phyloP scores from a whole-genome alignment of 2,329 filamentous ascomycete genomes.

The Emmonsiellopsis sp. region DNA sequence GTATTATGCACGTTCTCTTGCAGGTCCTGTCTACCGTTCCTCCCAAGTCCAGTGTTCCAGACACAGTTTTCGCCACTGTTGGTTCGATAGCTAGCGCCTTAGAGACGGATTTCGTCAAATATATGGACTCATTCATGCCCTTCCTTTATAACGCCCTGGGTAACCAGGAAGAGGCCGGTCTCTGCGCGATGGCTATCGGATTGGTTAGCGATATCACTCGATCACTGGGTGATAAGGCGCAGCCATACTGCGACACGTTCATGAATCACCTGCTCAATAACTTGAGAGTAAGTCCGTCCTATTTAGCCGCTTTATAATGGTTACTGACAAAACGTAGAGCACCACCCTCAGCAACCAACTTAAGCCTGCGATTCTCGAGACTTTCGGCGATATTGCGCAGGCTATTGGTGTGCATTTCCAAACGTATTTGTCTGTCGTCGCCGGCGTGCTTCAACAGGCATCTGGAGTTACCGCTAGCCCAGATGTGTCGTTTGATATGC shows the following conservation, averaged over 20 bases:
- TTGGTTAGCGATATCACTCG: slow-evolving; percentile 93
- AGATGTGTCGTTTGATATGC: slow-evolving; percentile 87
- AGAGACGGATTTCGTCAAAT: slow-evolving; percentile 88
- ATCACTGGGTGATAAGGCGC: slow-evolving; percentile 78
- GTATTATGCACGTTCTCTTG: slow-evolving; percentile 84
- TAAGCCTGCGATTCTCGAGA: slow-evolving; percentile 95
- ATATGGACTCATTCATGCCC: slow-evolving; percentile 91
- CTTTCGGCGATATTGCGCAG: slow-evolving; percentile 94
- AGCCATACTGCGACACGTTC: slow-evolving; percentile 92
- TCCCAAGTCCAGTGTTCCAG: slow-evolving; percentile 85
- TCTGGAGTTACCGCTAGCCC: slow-evolving; percentile 67
- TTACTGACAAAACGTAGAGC: slow-evolving; percentile 48
- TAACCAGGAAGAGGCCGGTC: slow-evolving; percentile 88
- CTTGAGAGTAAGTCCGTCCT: slow-evolving; percentile 50
- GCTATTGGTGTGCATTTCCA: slow-evolving; percentile 89
- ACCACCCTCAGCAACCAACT: slow-evolving; percentile 86
- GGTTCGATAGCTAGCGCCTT: slow-evolving; percentile 85
- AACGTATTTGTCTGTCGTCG: slow-evolving; percentile 84
- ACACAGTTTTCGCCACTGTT: slow-evolving; percentile 85
- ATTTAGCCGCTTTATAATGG: background rate
- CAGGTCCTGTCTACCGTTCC: slow-evolving; percentile 69
- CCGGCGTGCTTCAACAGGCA: slow-evolving; percentile 87
- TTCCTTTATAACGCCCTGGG: slow-evolving; percentile 89
- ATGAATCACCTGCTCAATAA: slow-evolving; percentile 98
- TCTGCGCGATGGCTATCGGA: slow-evolving; percentile 96